Base-by-base conservation (phyloP, 768 basidiomycete genomes). In the Tricholoma saponaceum region DNA sequence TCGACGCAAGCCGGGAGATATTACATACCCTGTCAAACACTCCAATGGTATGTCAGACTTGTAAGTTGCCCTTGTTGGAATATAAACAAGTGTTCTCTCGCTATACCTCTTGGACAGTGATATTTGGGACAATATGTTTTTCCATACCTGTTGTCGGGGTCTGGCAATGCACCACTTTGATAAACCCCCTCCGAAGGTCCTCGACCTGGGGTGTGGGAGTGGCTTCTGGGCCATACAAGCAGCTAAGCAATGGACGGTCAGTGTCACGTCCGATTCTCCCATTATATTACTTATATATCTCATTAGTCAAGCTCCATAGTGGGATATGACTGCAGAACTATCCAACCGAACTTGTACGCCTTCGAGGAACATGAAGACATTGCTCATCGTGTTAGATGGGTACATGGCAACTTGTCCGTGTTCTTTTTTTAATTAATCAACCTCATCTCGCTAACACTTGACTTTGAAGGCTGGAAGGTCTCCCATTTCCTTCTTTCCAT, bases 201-300 rank as follows among this genome's bases (percentile, higher is more conserved):
- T 92, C 10, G 87, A 90, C 64, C 70, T 92, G 8, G 90, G 88
- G 0, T 89, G 87, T 64, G 88, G 89, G 5, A 79, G 75, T 46
- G 89, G 89, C 1, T 77, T 79, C 52, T 92, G 90, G 89, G 79
- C 79, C 3, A 75, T 91, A 26, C 82, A 87, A 58, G 87, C 87
- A 4, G 87, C 84, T 2, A 82, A 77, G 62, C 70, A 74, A 47
- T 91, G 89, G 88, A 76, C 75, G 66, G 90, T 86, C 58, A 43
- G 81, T 69, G 25, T 41, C 41, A 16, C 52, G 12, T 16, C 18
- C 23, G 20, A 20, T 37, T 54, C 8, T 10, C 55, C 58, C 59
- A 44, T 55, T 51, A 14, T 59, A 35, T 50, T 9, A 12, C 35
- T 52, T n/a, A 56, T 23, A 23, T 13, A 35, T 12, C 20, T 20